Percentiles rank a stretch among this genome's conserved stretches.
These are phyloP conservation scores for Paraphoma sp. DNA, from an alignment of 2,329 filamentous ascomycete species.

Conservation along the genomic window DNA sequence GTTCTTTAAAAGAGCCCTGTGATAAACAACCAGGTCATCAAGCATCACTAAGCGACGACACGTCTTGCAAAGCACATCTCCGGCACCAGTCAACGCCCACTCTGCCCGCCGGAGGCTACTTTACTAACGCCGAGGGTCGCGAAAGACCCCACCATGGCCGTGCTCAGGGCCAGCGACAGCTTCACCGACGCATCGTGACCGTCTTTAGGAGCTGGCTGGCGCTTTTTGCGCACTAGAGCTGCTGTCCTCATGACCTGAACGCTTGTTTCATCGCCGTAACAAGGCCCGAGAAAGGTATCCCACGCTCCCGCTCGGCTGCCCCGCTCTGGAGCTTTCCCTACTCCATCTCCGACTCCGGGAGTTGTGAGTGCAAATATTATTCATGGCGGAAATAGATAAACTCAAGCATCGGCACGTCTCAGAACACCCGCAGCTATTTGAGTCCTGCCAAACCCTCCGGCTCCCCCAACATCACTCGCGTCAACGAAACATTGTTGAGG, in stretches of 20 bases:
- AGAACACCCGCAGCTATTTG: conserved; percentile 14
- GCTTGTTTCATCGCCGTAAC: conserved; percentile 25
- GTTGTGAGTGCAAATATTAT: conserved; percentile 17
- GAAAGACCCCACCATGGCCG: conserved; percentile 35
- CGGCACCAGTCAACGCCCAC: conserved; percentile 31
- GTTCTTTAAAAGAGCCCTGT: conserved; percentile 25
- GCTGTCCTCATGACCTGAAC: conserved; percentile 4
- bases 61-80: conserved; percentile 40
- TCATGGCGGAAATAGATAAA: conserved; percentile 18
- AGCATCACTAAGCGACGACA: conserved; percentile 44
- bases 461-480: conserved; percentile 13
- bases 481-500: conserved; percentile 28
- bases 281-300: conserved; percentile 13
- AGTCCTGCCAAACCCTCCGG: conserved; percentile 20
- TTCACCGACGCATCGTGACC: conserved; percentile 14
- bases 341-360: conserved; percentile 26
- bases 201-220: conserved; percentile 1
- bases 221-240: conserved; percentile 1
- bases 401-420: conserved; percentile 21
- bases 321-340: conserved; percentile 16
- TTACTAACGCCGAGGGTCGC: conserved; percentile 38
- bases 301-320: conserved; percentile 17
- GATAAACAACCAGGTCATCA: conserved; percentile 30
- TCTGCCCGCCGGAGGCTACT: conserved; percentile 33
- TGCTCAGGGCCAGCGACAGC: conserved; percentile 14